phyloP scores from a whole-genome alignment of 768 basidiomycete genomes.

The Neoboletus brunneissimus region DNA sequence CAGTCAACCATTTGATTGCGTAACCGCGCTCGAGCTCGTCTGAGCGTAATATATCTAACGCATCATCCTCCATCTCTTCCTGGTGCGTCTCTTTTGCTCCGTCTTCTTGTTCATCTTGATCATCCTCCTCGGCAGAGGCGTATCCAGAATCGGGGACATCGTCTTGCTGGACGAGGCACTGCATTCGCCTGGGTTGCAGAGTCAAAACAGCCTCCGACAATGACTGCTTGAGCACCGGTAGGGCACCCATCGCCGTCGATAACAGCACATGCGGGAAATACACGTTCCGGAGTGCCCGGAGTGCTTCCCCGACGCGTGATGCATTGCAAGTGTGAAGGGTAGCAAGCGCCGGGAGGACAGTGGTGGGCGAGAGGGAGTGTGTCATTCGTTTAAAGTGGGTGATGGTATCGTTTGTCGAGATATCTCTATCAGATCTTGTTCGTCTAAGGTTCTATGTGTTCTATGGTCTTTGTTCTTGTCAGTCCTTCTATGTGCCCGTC shows the following conservation, averaged over 20 bases:
- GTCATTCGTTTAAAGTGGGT: constrained; percentile 11
- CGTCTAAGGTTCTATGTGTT: constrained; percentile 9
- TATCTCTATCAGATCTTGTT: constrained; percentile 7
- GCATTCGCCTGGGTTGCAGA: constrained; percentile 21
- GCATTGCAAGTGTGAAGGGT: constrained; percentile 38
- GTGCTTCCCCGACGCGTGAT: constrained; percentile 37
- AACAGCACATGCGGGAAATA: constrained; percentile 46
- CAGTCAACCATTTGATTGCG: constrained; percentile 73
- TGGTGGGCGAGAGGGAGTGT: constrained; percentile 38
- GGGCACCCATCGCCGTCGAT: background rate
- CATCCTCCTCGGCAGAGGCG: constrained; percentile 64
- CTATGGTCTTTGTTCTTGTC: constrained; percentile 15
- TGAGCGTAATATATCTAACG: constrained; percentile 48
- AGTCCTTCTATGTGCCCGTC: background rate
- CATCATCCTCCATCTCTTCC: constrained; percentile 14
- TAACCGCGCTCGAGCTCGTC: constrained; percentile 67
- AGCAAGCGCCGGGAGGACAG: constrained; percentile 57
- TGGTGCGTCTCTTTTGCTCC: constrained; percentile 12
- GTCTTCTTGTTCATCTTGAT: constrained; percentile 15
- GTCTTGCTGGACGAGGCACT: constrained; percentile 35
- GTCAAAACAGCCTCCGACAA: constrained; percentile 13
- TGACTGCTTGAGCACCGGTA: constrained; percentile 20
- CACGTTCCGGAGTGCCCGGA: constrained; percentile 45
- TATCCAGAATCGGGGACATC: constrained; percentile 72
- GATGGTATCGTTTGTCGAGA: constrained; percentile 7